Evolutionary conservation across 2,329 filamentous ascomycete genomes (phyloP).

Genomic region (Colletotrichum tabaci): DNA sequence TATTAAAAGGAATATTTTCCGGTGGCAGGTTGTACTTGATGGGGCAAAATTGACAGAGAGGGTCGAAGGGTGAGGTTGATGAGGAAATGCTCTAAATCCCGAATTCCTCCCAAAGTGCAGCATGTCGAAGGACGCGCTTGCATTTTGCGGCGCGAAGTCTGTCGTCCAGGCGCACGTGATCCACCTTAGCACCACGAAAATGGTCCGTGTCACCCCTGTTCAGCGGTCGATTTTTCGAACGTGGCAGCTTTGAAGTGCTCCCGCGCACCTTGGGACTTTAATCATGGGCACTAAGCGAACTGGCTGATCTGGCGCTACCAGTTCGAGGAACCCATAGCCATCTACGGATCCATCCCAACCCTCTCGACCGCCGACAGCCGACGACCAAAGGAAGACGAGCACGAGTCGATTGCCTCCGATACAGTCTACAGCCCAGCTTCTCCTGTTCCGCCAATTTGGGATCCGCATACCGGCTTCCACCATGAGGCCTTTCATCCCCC

Average conservation of each 20-base stretch:
- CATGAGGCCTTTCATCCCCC: slow-evolving; percentile 75
- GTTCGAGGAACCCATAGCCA: slow-evolving; percentile 36
- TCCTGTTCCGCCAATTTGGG: background rate
- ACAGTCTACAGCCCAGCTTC: background rate
- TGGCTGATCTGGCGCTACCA: slow-evolving; percentile 39
- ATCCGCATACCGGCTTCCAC: slow-evolving; percentile 43
- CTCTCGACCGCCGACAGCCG: slow-evolving; percentile 23
- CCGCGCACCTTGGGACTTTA: slow-evolving; percentile 42
- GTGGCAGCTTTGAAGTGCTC: slow-evolving; percentile 63
- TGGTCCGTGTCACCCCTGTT: slow-evolving; percentile 47
- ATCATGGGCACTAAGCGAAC: slow-evolving; percentile 38
- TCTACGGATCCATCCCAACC: slow-evolving; percentile 15
- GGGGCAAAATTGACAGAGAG: background rate
- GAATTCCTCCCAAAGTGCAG: slow-evolving; percentile 1
- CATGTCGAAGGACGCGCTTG: slow-evolving; percentile 21
- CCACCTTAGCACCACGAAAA: slow-evolving; percentile 2
- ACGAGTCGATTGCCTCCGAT: background rate
- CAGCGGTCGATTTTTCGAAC: slow-evolving; percentile 59
- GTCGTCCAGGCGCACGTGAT: slow-evolving; percentile 31
- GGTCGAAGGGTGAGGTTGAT: background rate
- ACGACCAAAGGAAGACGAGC: slow-evolving; percentile 22
- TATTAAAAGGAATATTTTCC: slow-evolving; percentile 6
- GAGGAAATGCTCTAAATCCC: slow-evolving; percentile 3
- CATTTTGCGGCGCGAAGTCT: slow-evolving; percentile 22
- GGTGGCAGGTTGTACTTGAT: background rate